Evolutionary conservation across 2,329 filamentous ascomycete species (phyloP), one percentile per base, ranked within the genome.

Genomic region (Alternaria brassicicola): DNA sequence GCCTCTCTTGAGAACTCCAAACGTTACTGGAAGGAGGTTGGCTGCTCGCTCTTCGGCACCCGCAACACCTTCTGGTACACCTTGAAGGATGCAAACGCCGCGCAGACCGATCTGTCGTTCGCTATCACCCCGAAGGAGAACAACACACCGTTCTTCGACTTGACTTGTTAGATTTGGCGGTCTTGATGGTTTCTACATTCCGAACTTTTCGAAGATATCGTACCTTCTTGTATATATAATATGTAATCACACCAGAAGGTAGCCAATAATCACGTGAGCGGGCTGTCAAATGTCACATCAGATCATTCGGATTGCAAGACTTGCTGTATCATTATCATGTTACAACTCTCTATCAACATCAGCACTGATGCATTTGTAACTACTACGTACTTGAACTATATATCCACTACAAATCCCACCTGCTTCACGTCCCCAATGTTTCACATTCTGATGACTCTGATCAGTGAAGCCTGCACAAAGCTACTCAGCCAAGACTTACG

Each of bases 41-140:
- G 69, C 9, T 75, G 72, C 62, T 61, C 65, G 19, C 58, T 71
- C 2, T 74, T 75, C 21, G 69, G 70, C 3, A 51, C 53, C 15
- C 60, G 62, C 25, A 70, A 67, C 43, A 65, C 65, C 6, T 76
- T 68, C 59, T 76, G 73, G 73, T 76, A 75, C 53, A 69, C 65
- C 0, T 55, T 74, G 13, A 69, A 69, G 28, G 72, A 75, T 38
- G 63, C 69, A 17, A 86, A 86, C 78, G 79, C 83, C 48, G 83
- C 59, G 0, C 64, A 68, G 42, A 68, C 61, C 0, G 64, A 63
- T 10, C 7, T 64, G 39, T 66, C 84, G 76, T 86, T 86, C 52
- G 83, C 79, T 67, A 81, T 86, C 57, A 85, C 82, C 69, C 76
- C 83, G 58, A 74, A 84, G 64, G 79, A 86, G 54, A 81, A 77